A percentile compares a stretch with the other conserved stretches of the same genome.
Evolutionary conservation across 176 grass and related monocot species (phyloP).

Genomic region (Poa annua): DNA sequence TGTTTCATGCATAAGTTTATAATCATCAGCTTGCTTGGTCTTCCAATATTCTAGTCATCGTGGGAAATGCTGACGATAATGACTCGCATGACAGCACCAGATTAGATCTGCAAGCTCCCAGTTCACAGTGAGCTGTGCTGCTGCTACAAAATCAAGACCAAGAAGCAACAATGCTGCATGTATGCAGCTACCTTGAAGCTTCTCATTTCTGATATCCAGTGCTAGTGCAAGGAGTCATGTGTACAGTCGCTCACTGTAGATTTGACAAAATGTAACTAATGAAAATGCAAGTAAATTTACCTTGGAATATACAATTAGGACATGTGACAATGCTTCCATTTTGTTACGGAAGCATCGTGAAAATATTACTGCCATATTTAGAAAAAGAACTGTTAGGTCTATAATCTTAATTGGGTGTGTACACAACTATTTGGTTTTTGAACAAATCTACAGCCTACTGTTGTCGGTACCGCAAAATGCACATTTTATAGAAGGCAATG

Average conservation of each 20-base stretch:
- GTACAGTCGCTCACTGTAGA: not conserved
- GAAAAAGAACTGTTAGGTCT: not conserved
- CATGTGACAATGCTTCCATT: not conserved
- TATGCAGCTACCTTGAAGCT: conserved; percentile 39
- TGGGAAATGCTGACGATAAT: conserved; percentile 30
- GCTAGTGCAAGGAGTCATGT: not conserved
- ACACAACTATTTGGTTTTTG: not conserved
- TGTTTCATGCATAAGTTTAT: conserved; percentile 2
- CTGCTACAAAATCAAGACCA: conserved; percentile 33
- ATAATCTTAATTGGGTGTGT: not conserved
- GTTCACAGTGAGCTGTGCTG: conserved; percentile 36
- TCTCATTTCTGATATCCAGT: conserved; percentile 17
- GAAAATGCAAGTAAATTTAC: not conserved
- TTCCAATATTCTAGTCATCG: conserved; percentile 1
- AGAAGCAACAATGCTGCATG: not conserved
- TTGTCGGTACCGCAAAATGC: not conserved
- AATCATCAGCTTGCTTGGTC: conserved; percentile 25
- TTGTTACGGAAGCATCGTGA: not conserved
- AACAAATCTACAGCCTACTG: not conserved
- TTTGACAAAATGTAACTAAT: not conserved
- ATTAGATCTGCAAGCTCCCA: conserved; percentile 26
- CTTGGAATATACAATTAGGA: not conserved
- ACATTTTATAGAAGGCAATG: not conserved
- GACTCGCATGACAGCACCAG: not conserved
- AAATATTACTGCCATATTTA: not conserved